These are phyloP conservation scores for Rhododendron henanense DNA, from an alignment of 148 eudicot genomes.

Conservation along the genomic window DNA sequence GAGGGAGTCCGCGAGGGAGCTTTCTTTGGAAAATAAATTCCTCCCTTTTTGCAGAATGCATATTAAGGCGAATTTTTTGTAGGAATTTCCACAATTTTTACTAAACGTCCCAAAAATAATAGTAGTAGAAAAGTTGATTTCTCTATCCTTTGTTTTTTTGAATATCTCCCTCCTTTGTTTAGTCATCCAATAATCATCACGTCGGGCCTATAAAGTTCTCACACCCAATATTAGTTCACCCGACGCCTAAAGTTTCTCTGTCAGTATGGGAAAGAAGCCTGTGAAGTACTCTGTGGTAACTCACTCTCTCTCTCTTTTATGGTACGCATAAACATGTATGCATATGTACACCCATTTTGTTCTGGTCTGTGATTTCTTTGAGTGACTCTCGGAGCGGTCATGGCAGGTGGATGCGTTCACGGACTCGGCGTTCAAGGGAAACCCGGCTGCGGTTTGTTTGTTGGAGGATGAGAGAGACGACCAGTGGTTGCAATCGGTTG, in stretches of 20 bases:
- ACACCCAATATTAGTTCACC: background rate
- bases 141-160: no score
- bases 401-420: constrained; percentile 76
- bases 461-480: constrained; percentile 58
- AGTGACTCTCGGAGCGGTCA: background rate
- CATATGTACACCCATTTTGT: background rate
- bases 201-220: no score
- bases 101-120: no score
- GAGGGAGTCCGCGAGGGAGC: no score
- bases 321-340: background rate
- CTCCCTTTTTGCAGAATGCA: no score
- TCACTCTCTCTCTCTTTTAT: background rate
- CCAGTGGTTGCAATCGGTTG: constrained; percentile 64
- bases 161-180: no score
- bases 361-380: background rate
- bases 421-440: constrained; percentile 67
- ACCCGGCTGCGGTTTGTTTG: constrained; percentile 80
- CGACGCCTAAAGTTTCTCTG: background rate
- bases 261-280: constrained; percentile 31
- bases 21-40: no score
- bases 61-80: no score
- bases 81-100: no score
- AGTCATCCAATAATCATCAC: no score
- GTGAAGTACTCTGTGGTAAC: constrained; percentile 58
- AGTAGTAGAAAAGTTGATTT: no score